phyloP scores from a whole-genome alignment of 169 alveolate genomes.

The Cryptosporidium sp. region DNA sequence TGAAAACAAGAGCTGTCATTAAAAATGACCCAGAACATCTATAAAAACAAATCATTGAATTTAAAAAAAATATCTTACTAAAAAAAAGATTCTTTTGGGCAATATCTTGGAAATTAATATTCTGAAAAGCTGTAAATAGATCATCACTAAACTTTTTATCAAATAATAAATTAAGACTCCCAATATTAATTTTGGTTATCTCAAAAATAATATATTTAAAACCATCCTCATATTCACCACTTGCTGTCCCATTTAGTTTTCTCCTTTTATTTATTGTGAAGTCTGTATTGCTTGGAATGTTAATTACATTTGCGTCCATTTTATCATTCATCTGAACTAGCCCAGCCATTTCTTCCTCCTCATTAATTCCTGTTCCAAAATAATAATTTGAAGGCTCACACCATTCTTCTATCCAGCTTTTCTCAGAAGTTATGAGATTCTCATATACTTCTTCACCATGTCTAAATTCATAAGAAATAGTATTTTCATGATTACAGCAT shows the following conservation, averaged over 20 bases:
- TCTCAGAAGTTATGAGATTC: background rate
- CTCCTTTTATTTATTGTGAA: background rate
- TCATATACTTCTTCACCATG: background rate
- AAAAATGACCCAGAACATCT: constrained; percentile 72
- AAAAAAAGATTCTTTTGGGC: background rate
- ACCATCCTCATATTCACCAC: constrained; percentile 1
- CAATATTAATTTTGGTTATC: constrained; percentile 19
- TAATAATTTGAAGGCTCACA: background rate
- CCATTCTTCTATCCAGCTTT: constrained; percentile 1
- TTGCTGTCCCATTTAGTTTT: background rate
- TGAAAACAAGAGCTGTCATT: constrained; percentile 13
- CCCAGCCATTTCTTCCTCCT: background rate
- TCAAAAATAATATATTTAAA: constrained; percentile 25
- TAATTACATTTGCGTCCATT: background rate
- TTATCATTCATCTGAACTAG: background rate
- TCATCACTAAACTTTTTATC: background rate
- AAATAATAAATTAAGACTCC: constrained; percentile 12
- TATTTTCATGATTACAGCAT: background rate
- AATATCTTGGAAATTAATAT: constrained; percentile 4
- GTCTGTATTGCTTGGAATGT: background rate
- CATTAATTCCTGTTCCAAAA: background rate
- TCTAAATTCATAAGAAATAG: background rate
- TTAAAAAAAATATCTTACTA: constrained; percentile 32
- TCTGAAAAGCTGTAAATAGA: constrained; percentile 9
- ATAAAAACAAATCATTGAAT: constrained; percentile 43